phyloP scores from a whole-genome alignment of 2,329 filamentous ascomycete genomes.

The Colletotrichum neosansevieriae region DNA sequence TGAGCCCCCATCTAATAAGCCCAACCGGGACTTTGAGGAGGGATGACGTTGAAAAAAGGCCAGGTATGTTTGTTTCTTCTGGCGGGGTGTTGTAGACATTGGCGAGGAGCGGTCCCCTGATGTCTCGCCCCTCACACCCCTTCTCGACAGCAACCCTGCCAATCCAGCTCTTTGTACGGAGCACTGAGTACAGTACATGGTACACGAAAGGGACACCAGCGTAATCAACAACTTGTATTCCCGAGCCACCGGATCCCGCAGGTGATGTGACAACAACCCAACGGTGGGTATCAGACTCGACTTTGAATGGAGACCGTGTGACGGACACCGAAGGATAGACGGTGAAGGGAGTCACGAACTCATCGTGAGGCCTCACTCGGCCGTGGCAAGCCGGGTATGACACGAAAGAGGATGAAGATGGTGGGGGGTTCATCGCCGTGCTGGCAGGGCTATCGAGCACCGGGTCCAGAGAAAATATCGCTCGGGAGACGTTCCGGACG shows the following conservation, averaged over 20 bases:
- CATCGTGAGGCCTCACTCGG: constrained; percentile 18
- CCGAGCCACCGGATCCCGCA: constrained; percentile 39
- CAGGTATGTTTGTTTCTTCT: constrained; percentile 25
- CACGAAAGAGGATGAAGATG: not conserved
- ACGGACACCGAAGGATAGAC: not conserved
- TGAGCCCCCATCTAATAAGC: constrained; percentile 12
- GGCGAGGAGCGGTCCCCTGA: constrained; percentile 23
- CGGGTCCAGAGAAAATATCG: constrained; percentile 6
- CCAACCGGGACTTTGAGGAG: not conserved
- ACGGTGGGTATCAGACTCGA: constrained; percentile 10
- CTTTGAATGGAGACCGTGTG: constrained; percentile 12
- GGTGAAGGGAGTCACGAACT: constrained; percentile 4
- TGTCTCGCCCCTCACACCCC: constrained; percentile 35
- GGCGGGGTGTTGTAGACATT: constrained; percentile 16
- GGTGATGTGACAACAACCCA: constrained; percentile 20
- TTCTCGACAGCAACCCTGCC: constrained; percentile 19
- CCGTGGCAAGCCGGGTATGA: constrained; percentile 12
- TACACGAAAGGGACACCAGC: constrained; percentile 36
- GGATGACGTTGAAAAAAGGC: constrained; percentile 40
- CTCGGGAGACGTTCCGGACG: constrained; percentile 26
- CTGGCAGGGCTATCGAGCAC: constrained; percentile 3
- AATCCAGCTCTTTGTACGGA: constrained; percentile 14
- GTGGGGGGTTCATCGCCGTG: not conserved
- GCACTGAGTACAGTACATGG: not conserved
- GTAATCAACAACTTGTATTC: constrained; percentile 36